These are phyloP conservation scores for Tritrichomonas musculus DNA, from an alignment of 208 protist species.

Conservation along the genomic window DNA sequence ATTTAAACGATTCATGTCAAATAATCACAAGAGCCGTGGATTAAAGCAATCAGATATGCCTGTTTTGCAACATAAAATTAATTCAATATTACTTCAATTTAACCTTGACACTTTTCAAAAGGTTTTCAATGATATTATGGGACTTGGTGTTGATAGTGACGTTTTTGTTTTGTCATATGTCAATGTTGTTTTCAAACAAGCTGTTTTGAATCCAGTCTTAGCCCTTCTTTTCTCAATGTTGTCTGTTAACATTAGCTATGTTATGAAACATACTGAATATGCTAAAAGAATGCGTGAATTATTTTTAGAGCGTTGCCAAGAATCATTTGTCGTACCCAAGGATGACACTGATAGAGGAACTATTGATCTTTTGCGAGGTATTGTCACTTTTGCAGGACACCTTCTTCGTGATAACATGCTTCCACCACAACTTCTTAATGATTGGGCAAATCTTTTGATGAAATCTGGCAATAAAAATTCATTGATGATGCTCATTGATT, in stretches of 20 bases:
- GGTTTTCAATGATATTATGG: background rate
- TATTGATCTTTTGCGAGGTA: background rate
- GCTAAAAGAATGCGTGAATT: background rate
- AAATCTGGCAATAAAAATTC: background rate
- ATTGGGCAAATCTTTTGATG: background rate
- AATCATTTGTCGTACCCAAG: slow-evolving; percentile 21
- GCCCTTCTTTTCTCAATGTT: background rate
- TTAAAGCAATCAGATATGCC: background rate
- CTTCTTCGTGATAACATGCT: background rate
- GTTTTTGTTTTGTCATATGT: slow-evolving; percentile 3
- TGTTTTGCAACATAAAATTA: slow-evolving; percentile 9
- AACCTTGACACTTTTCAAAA: background rate
- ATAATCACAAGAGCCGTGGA: no score
- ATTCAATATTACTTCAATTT: background rate
- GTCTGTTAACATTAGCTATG: background rate
- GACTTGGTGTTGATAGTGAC: slow-evolving; percentile 1
- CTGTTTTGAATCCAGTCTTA: background rate
- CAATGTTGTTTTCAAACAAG: slow-evolving; percentile 31
- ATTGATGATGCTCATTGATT: background rate
- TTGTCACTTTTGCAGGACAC: slow-evolving; percentile 16
- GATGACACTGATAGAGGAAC: background rate
- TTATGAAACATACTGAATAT: background rate
- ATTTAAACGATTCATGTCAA: background rate
- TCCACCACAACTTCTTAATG: background rate
- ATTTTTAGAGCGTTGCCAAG: background rate